phyloP scores from a whole-genome alignment of 192 early-diverging fungal genomes.

The Kappamyces sp. region DNA sequence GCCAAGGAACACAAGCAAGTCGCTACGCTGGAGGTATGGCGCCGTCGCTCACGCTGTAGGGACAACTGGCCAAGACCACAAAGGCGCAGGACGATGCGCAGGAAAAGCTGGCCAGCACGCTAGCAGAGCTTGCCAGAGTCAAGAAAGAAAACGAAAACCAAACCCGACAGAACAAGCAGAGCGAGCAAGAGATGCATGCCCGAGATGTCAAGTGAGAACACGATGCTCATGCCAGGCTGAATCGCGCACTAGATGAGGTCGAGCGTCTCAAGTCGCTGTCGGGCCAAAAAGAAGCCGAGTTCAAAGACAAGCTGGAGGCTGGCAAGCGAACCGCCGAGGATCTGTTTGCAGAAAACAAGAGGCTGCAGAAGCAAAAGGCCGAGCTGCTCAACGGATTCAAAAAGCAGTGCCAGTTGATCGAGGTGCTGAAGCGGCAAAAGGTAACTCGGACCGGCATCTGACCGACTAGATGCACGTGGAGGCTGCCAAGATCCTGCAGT shows the following conservation, averaged over 20 bases:
- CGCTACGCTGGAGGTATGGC: constrained; percentile 21
- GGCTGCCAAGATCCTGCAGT: constrained; percentile 41
- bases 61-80: constrained; percentile 22
- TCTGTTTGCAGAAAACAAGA: constrained; percentile 39
- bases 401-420: constrained; percentile 47
- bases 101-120: not conserved
- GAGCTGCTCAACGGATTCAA: constrained; percentile 47
- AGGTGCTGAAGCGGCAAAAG: constrained; percentile 53
- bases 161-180: constrained; percentile 17
- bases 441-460: constrained; percentile 13
- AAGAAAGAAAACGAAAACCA: constrained; percentile 35
- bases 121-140: constrained; percentile 27
- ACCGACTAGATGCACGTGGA: constrained; percentile 41
- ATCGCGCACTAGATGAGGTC: constrained; percentile 49
- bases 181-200: constrained; percentile 34
- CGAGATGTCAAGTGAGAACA: constrained; percentile 36
- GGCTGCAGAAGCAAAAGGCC: constrained; percentile 41
- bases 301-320: constrained; percentile 41
- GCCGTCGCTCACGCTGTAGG: constrained; percentile 6
- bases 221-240: constrained; percentile 30
- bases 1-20: constrained; percentile 30
- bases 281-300: constrained; percentile 19
- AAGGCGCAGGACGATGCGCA: constrained; percentile 21
- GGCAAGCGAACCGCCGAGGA: constrained; percentile 22
- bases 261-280: constrained; percentile 30